phyloP scores from a whole-genome alignment of 345 rosid species.

The Erysimum cheiranthoides region DNA sequence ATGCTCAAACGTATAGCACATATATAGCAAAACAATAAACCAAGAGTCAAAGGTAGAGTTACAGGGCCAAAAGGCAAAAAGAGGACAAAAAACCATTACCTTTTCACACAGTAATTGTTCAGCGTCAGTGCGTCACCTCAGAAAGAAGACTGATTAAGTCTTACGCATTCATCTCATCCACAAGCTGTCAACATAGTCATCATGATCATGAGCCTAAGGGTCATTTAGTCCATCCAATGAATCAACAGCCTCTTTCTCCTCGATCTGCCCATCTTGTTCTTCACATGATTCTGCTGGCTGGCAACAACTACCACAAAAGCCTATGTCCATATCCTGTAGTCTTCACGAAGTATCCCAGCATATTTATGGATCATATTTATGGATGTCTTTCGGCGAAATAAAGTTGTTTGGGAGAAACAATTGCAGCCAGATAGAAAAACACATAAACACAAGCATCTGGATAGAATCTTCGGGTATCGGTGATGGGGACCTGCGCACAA shows the following conservation, averaged over 20 bases:
- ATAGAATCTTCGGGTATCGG: conserved; percentile 29
- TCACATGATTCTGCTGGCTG: conserved; percentile 44
- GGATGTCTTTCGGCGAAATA: conserved; percentile 21
- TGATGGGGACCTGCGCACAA: neutral
- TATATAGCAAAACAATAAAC: conserved; percentile 23
- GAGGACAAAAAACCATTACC: conserved; percentile 47
- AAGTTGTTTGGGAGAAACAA: neutral
- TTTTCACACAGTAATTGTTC: conserved; percentile 61
- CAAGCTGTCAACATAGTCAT: conserved; percentile 52
- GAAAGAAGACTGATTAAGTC: conserved; percentile 62
- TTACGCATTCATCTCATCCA: conserved; percentile 64
- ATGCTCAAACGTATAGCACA: conserved; percentile 9
- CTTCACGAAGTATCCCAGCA: conserved; percentile 46
- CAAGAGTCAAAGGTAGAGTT: neutral
- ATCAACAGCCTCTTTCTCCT: conserved; percentile 50
- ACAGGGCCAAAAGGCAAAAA: neutral
- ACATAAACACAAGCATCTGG: conserved; percentile 54
- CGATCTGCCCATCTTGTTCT: conserved; percentile 47
- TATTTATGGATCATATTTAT: conserved; percentile 16
- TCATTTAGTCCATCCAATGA: conserved; percentile 49
- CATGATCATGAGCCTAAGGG: conserved; percentile 51
- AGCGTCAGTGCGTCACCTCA: conserved; percentile 61
- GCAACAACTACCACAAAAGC: conserved; percentile 51
- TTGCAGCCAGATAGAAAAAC: conserved; percentile 2
- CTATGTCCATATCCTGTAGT: conserved; percentile 60